These are phyloP conservation scores for Cercospora zeae-maydis DNA, from an alignment of 2,329 filamentous ascomycete species.

Conservation along the genomic window DNA sequence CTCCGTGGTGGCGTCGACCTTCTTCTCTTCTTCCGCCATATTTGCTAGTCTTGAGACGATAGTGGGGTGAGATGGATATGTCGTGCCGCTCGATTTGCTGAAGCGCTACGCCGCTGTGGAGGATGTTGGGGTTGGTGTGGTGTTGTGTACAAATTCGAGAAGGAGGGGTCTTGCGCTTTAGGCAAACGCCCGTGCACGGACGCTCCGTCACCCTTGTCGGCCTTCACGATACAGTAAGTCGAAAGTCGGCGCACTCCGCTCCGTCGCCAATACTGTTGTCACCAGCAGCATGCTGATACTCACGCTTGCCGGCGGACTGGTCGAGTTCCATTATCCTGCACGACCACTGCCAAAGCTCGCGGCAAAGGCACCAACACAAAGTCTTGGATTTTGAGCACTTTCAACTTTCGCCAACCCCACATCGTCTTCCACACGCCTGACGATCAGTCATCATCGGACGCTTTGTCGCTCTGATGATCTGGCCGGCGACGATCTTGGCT, in stretches of 20 bases:
- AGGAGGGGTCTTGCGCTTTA: slow-evolving; percentile 1
- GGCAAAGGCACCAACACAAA: not conserved
- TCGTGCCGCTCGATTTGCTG: not conserved
- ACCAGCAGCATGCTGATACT: not conserved
- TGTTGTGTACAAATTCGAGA: slow-evolving; percentile 5
- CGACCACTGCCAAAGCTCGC: no score
- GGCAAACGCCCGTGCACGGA: not conserved
- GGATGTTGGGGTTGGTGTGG: not conserved
- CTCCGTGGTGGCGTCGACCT: slow-evolving; percentile 28
- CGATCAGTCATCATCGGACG: not conserved
- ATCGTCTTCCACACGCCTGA: not conserved
- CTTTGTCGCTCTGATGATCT: not conserved
- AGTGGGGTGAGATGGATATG: not conserved
- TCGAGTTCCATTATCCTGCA: not conserved
- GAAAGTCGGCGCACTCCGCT: not conserved
- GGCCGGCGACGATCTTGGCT: no score
- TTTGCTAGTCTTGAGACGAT: slow-evolving; percentile 11
- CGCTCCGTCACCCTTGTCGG: not conserved
- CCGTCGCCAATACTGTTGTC: not conserved
- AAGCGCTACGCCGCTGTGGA: not conserved
- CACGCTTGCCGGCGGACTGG: not conserved
- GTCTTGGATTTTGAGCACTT: not conserved
- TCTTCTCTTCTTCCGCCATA: slow-evolving; percentile 35
- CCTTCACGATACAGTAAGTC: not conserved
- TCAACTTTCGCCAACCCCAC: not conserved